Base-by-base conservation (phyloP, 495 filamentous ascomycete genomes). In the Rhypophila decipiens region DNA sequence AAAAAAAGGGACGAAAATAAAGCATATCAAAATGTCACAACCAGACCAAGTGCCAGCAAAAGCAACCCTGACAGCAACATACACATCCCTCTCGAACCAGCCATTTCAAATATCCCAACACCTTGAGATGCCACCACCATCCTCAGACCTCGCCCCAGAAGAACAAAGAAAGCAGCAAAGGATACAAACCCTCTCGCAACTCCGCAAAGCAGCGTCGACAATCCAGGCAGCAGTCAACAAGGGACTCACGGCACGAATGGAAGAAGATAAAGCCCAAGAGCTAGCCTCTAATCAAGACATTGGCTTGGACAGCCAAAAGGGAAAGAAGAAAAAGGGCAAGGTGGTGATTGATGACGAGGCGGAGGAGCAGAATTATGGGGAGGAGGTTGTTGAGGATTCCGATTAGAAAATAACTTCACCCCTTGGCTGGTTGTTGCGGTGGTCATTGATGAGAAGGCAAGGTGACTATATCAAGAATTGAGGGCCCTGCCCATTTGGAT, bases 301-400 rank as follows among this genome's bases (percentile, higher is more conserved):
- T n/a, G n/a, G n/a, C n/a, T n/a, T n/a, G n/a, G n/a, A n/a, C n/a
- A n/a, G n/a, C n/a, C 43, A 23, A 4, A 23, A 15, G 10, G 41
- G 24, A 9, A 13, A 17, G 24, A 64, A 65, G 39, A 59, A 46
- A 2, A 66, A 71, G 42, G 85, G 86, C 57, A 33, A 34, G 2
- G 29, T 17, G 2, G 86, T 86, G 52, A 86, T 85, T 46, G 84
- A 85, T 49, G 93, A 90, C 57, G 89, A 72, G 22, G 77, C 80
- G 49, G 89, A 90, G 59, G 91, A 94, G 52, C 88, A 88, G 50
- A 86, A 86, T 51, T 94, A 93, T 56, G 90, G 84, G 31, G 88
- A 91, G 66, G 88, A 94, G 56, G 79, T 82, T 1, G 72, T 77
- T 5, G 82, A 82, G 19, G 69, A 67, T 5, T 67, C 72, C 33